Conservation (phyloP, 2,329 filamentous ascomycete genomes). For the Penicillium sp. region DNA sequence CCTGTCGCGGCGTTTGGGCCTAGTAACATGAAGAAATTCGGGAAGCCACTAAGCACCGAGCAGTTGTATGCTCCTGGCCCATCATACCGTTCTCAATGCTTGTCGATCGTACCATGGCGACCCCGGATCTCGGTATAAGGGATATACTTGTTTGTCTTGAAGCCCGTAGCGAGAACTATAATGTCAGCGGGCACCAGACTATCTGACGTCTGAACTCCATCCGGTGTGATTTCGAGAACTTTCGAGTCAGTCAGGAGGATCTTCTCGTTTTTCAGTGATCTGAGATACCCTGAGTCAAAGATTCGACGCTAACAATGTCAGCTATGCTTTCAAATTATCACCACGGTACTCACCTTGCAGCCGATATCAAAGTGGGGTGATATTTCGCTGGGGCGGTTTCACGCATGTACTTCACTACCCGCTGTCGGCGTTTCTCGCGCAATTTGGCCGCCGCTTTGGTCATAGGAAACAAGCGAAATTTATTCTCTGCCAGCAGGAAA, state of each 20-base stretch:
- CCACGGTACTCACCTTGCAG: constrained; percentile 53
- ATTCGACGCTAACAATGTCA: constrained; percentile 49
- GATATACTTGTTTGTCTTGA: constrained; percentile 26
- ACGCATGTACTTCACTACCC: constrained; percentile 49
- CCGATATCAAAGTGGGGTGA: constrained; percentile 61
- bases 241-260: constrained; percentile 53
- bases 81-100: constrained; percentile 42
- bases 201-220: constrained; percentile 31
- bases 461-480: constrained; percentile 35
- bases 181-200: constrained; percentile 27
- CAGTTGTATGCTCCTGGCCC: constrained; percentile 62
- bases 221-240: constrained; percentile 47
- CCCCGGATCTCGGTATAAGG: constrained; percentile 28
- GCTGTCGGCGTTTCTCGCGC: constrained; percentile 32
- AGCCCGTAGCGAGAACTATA: constrained; percentile 31
- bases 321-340: no score
- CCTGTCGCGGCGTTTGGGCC: constrained; percentile 36
- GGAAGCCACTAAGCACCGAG: constrained; percentile 54
- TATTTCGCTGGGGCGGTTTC: constrained; percentile 56
- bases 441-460: constrained; percentile 46
- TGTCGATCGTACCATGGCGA: constrained; percentile 21
- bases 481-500: constrained; percentile 34
- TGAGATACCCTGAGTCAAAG: constrained; percentile 56
- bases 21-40: constrained; percentile 36
- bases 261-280: constrained; percentile 51